phyloP scores from a whole-genome alignment of 208 protist species.

The Zelonia costaricensis region DNA sequence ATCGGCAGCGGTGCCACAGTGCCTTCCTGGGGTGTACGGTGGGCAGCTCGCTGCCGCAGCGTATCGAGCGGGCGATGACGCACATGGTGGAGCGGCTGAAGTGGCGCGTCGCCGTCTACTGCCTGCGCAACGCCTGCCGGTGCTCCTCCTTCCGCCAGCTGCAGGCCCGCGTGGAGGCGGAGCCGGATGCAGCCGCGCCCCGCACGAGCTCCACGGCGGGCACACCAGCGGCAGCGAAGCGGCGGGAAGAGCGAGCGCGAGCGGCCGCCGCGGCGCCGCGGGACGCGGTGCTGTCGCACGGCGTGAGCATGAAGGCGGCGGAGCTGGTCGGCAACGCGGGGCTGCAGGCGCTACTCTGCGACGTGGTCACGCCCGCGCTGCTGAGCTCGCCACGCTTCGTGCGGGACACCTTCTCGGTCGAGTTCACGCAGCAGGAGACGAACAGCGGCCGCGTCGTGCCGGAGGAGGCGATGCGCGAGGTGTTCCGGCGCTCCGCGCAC shows the following conservation, averaged over 20 bases:
- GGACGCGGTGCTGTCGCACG: slow-evolving; percentile 22
- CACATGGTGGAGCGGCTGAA: slow-evolving; percentile 14
- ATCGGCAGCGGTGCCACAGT: slow-evolving; percentile 19
- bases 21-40: slow-evolving; percentile 15
- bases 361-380: slow-evolving; percentile 65
- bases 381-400: slow-evolving; percentile 52
- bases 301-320: slow-evolving; percentile 3
- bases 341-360: slow-evolving; percentile 43
- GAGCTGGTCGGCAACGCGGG: slow-evolving; percentile 24
- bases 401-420: slow-evolving; percentile 50
- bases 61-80: slow-evolving; percentile 16
- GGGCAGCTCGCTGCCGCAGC: slow-evolving; percentile 12
- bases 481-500: slow-evolving; percentile 68
- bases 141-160: slow-evolving; percentile 13
- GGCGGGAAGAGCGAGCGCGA: not conserved
- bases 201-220: not conserved
- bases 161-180: slow-evolving; percentile 5
- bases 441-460: slow-evolving; percentile 55
- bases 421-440: slow-evolving; percentile 76
- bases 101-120: slow-evolving; percentile 25
- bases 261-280: not conserved
- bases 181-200: not conserved
- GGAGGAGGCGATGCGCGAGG: slow-evolving; percentile 45
- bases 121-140: slow-evolving; percentile 22
- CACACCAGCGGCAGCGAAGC: not conserved